A percentile compares a stretch with the other conserved stretches of the same genome.
These are phyloP conservation scores for Penicillium sp. DNA, from an alignment of 2,329 filamentous ascomycete genomes.

Conservation along the genomic window DNA sequence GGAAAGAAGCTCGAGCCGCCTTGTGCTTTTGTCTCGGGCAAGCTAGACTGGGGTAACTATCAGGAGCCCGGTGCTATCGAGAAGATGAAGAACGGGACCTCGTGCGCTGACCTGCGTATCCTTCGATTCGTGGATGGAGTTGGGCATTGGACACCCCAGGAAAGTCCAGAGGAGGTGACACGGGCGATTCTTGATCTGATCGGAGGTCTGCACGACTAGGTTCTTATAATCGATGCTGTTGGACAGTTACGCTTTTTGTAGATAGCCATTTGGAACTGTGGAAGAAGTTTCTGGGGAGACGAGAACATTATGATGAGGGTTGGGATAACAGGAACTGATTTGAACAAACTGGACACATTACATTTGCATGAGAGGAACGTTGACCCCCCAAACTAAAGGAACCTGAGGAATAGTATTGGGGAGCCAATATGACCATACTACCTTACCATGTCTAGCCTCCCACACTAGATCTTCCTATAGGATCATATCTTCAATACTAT, in stretches of 20 bases:
- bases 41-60: slow-evolving; percentile 65
- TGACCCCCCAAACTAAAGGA: no score
- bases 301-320: background rate
- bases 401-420: no score
- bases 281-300: background rate
- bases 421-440: no score
- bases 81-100: slow-evolving; percentile 46
- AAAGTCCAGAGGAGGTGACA: slow-evolving; percentile 56
- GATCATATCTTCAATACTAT: background rate
- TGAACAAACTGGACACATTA: background rate
- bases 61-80: slow-evolving; percentile 65
- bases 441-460: no score
- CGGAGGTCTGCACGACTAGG: background rate
- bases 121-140: slow-evolving; percentile 56
- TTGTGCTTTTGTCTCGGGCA: slow-evolving; percentile 60
- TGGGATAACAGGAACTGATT: background rate
- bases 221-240: background rate
- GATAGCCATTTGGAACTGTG: background rate
- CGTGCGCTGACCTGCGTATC: slow-evolving; percentile 55
- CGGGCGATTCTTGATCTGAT: slow-evolving; percentile 17
- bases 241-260: background rate
- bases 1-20: slow-evolving; percentile 62
- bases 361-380: background rate
- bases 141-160: slow-evolving; percentile 70
- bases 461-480: background rate